Percentiles rank a stretch among this genome's conserved stretches.
Conservation (phyloP, 495 filamentous ascomycete genomes). For the Bacidia rubella region DNA sequence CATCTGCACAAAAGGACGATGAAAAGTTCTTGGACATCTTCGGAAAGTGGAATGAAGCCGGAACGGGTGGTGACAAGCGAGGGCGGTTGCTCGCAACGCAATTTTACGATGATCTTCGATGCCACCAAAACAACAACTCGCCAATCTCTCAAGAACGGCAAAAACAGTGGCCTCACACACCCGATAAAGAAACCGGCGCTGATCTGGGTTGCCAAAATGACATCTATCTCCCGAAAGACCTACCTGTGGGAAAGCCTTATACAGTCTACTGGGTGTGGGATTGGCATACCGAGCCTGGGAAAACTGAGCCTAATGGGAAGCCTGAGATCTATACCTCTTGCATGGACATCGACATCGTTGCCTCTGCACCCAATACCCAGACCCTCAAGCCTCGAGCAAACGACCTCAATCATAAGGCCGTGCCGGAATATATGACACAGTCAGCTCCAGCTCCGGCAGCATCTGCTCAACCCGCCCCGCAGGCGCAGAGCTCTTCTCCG, state of each 20-base stretch:
- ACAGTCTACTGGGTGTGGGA: constrained; percentile 92
- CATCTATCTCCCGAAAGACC: constrained; percentile 49
- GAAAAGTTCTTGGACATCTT: constrained; percentile 59
- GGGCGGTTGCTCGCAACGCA: constrained; percentile 60
- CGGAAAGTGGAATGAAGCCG: constrained; percentile 58
- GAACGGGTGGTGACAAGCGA: constrained; percentile 60
- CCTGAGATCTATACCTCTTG: constrained; percentile 72
- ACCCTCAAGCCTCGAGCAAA: background rate
- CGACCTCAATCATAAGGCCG: constrained; percentile 1
- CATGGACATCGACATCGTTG: constrained; percentile 55
- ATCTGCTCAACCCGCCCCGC: background rate
- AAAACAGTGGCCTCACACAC: constrained; percentile 31
- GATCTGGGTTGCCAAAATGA: constrained; percentile 68
- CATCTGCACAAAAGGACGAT: constrained; percentile 43
- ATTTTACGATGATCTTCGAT: constrained; percentile 72
- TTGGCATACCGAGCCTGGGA: constrained; percentile 48
- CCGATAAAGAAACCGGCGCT: constrained; percentile 31
- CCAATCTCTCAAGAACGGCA: constrained; percentile 42
- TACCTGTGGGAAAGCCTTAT: constrained; percentile 38
- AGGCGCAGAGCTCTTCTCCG: background rate
- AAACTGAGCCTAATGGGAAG: constrained; percentile 32
- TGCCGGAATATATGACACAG: background rate
- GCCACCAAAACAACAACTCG: constrained; percentile 52
- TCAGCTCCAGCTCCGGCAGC: constrained; percentile 3
- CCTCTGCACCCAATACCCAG: constrained; percentile 3